Evolutionary conservation across 306 rosid species (phyloP), one percentile per base, ranked within the genome.

Genomic region (Rubus idaeus): DNA sequence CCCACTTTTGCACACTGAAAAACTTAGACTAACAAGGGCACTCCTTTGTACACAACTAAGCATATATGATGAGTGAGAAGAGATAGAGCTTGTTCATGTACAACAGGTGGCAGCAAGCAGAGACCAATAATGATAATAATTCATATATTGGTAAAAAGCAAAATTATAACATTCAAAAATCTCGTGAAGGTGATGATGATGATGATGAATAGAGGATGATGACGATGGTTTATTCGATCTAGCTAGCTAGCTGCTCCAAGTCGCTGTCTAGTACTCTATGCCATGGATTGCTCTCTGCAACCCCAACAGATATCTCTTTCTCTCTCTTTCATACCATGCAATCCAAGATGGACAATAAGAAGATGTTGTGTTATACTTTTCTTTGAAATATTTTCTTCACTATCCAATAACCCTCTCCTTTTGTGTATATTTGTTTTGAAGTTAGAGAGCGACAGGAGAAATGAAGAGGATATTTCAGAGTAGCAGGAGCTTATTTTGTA

Each of bases 261-360:
- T 90, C 93, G 81, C 93, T 90, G 77, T 88, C 95, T 77, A n/a
- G 23, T n/a, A 18, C 58, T n/a, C 70, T 77, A 80, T 82, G 77
- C 84, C 88, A 81, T 81, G 86, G 86, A 80, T 87, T 89, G 83
- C 86, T 84, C 82, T 84, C 89, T 87, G 90, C 77, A 80, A 44
- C 61, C 80, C 75, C 71, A 79, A 76, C 68, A 81, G 75, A 63
- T 68, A 75, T 79, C 72, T 61, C 40, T 87, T 26, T 80, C 64
- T 42, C 66, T 71, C 77, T 75, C 77, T 80, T 61, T 75, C 57
- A 70, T 44, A 42, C 73, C 73, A 72, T 71, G 78, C 58, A 74
- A 74, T 74, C 73, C 70, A 68, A 80, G 40, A 77, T 80, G 86
- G 71, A 84, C 30, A 69, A 65, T 71, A 71, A 74, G 17, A 40